Conservation (phyloP, 805 yeast species). For the Starmerella apicola region DNA sequence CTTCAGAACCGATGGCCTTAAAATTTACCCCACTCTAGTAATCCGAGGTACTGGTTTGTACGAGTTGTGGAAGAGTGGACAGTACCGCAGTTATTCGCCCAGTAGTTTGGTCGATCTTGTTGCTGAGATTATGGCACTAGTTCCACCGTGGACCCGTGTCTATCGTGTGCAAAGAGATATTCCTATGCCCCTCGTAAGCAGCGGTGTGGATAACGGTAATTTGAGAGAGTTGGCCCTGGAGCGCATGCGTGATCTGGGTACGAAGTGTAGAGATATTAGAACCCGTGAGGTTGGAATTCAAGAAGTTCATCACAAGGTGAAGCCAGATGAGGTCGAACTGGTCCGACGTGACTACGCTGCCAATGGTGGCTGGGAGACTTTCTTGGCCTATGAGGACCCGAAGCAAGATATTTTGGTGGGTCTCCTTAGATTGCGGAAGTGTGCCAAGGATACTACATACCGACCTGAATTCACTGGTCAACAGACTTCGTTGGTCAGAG, state of each 20-base stretch:
- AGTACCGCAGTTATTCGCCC: slow-evolving; percentile 88
- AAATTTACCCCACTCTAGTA: slow-evolving; percentile 89
- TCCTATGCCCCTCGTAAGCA: slow-evolving; percentile 96
- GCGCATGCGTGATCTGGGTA: slow-evolving; percentile 96
- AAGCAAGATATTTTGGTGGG: slow-evolving; percentile 93
- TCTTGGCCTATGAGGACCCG: slow-evolving; percentile 91
- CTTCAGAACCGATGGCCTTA: slow-evolving; percentile 92
- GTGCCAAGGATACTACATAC: slow-evolving; percentile 78
- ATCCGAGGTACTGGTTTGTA: slow-evolving; percentile 95
- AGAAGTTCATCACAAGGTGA: slow-evolving; percentile 92
- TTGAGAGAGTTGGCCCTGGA: slow-evolving; percentile 89
- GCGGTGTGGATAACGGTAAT: slow-evolving; percentile 97
- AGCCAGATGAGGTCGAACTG: slow-evolving; percentile 93
- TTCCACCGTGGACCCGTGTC: slow-evolving; percentile 98
- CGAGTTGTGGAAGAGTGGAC: slow-evolving; percentile 94
- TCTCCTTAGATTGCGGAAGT: slow-evolving; percentile 71
- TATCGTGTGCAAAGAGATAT: slow-evolving; percentile 97
- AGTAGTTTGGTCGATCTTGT: slow-evolving; percentile 87
- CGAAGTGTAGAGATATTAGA: slow-evolving; percentile 88
- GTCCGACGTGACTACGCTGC: slow-evolving; percentile 94
- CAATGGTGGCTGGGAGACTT: slow-evolving; percentile 92
- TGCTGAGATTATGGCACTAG: slow-evolving; percentile 88
- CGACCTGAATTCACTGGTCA: slow-evolving; percentile 75
- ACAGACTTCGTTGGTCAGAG: slow-evolving; percentile 90
- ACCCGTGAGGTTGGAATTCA: slow-evolving; percentile 98